Conservation (phyloP, 2,329 filamentous ascomycete species). For the Ophiostoma tasmaniense region DNA sequence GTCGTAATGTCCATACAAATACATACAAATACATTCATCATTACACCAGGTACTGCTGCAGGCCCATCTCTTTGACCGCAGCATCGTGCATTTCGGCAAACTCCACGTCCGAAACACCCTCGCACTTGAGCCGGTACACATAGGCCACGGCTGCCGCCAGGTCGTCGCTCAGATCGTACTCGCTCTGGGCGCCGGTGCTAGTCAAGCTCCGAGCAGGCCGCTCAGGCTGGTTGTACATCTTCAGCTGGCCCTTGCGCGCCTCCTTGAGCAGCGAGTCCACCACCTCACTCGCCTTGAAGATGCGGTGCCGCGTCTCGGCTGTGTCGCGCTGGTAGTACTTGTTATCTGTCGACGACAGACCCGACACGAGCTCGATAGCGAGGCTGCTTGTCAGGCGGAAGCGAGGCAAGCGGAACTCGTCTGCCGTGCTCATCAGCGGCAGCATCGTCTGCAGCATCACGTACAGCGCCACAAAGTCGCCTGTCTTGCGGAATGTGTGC, state of each 20-base stretch:
- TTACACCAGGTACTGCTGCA: constrained; percentile 20
- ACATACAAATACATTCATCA: background rate
- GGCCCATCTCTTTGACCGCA: constrained; percentile 26
- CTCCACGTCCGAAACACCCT: constrained; percentile 15
- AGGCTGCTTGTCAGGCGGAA: constrained; percentile 27
- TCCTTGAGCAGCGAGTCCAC: constrained; percentile 24
- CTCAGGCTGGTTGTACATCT: background rate
- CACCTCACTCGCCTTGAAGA: constrained; percentile 24
- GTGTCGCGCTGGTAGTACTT: constrained; percentile 18
- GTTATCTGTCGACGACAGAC: constrained; percentile 12
- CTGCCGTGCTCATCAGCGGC: constrained; percentile 22
- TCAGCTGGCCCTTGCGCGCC: background rate
- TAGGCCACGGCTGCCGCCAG: constrained; percentile 23
- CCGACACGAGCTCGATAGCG: constrained; percentile 29
- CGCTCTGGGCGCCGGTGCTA: constrained; percentile 6
- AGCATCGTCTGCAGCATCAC: constrained; percentile 32
- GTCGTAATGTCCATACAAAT: background rate
- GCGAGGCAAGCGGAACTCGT: background rate
- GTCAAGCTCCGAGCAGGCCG: background rate
- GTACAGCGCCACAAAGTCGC: constrained; percentile 39
- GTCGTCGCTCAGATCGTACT: constrained; percentile 23
- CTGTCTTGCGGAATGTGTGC: constrained; percentile 36
- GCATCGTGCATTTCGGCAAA: constrained; percentile 21
- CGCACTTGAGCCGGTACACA: constrained; percentile 19
- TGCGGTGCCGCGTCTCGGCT: constrained; percentile 23